Base-by-base conservation (phyloP, 768 basidiomycete species). In the Leccinum rimulosum region DNA sequence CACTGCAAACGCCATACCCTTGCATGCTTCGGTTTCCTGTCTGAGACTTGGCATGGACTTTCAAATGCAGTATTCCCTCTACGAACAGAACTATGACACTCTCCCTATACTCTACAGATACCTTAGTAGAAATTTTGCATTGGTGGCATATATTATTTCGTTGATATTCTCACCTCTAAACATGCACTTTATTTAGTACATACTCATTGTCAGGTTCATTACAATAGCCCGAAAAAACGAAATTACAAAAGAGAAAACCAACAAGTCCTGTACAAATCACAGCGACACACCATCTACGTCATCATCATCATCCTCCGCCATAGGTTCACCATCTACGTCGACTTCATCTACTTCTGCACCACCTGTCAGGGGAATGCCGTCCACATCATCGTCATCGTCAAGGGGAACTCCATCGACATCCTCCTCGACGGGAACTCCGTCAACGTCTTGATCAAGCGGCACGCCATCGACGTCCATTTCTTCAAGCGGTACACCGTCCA, bases 401-500 rank as follows among this genome's bases (percentile, higher is more conserved):
- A 75, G 58, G 17, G 70, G 64, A 56, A 64, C 60, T 31, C 72
- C 63, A 54, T 74, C 70, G 55, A 66, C 65, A 27, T 68, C 61
- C 25, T 61, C 58, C 17, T 62, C 59, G 54, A 81, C 68, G 4
- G 76, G 75, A 28, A 64, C 73, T 0, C 79, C 80, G 36, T 78
- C 76, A 12, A 75, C 48, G 36, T 76, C 77, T 36, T 66, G 66
- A n/a, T 73, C 74, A 55, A 79, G 66, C 3, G 77, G 71, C 14
- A 79, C 75, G 2, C 82, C 84, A 62, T 84, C 84, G 10, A 82
- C 70, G 57, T 80, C 84, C 60, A 83, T 70, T 48, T 79, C 72
- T 62, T 83, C 77, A 35, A 80, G 70, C 3, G 81, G 78, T 60
- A 78, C 76, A 12, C 85, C 86, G 52, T 85, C 85, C 30, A 82